These are phyloP conservation scores for Colletotrichum theobromicola DNA, from an alignment of 2,329 filamentous ascomycete species.

Conservation along the genomic window DNA sequence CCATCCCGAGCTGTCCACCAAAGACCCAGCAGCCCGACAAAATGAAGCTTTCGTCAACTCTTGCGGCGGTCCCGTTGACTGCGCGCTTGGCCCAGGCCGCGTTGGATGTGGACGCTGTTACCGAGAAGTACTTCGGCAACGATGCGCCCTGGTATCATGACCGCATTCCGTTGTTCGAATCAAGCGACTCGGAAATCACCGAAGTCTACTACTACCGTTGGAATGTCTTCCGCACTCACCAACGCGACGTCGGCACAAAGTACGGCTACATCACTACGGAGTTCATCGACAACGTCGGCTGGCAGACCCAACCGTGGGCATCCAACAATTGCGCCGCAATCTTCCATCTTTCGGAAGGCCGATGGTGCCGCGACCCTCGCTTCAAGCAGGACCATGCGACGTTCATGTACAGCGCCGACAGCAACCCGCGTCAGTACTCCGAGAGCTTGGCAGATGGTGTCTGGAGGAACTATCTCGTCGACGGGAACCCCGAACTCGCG, in stretches of 20 bases:
- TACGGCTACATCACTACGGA: slow-evolving; percentile 48
- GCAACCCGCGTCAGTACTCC: slow-evolving; percentile 12
- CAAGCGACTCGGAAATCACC: slow-evolving; percentile 32
- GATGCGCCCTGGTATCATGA: slow-evolving; percentile 5
- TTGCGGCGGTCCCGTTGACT: neutral
- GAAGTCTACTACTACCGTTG: slow-evolving; percentile 52
- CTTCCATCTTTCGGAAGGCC: slow-evolving; percentile 41
- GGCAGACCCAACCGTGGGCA: slow-evolving; percentile 5
- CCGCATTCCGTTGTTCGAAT: slow-evolving; percentile 4
- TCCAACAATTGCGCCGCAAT: slow-evolving; percentile 33
- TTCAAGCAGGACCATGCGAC: slow-evolving; percentile 39
- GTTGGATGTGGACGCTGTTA: neutral
- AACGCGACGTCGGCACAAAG: slow-evolving; percentile 41
- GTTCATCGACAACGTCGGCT: slow-evolving; percentile 44
- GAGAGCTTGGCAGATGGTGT: slow-evolving; percentile 21
- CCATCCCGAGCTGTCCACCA: neutral
- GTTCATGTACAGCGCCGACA: slow-evolving; percentile 27
- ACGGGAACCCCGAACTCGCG: slow-evolving; percentile 40
- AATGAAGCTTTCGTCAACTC: neutral
- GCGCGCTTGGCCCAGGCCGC: neutral
- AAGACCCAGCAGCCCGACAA: neutral
- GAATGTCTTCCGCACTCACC: slow-evolving; percentile 44
- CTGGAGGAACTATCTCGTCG: slow-evolving; percentile 34
- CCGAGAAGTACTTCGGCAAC: slow-evolving; percentile 6
- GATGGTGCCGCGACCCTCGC: slow-evolving; percentile 43